These are phyloP conservation scores for Tolypocladium album DNA, from an alignment of 2,329 filamentous ascomycete species.

Conservation along the genomic window DNA sequence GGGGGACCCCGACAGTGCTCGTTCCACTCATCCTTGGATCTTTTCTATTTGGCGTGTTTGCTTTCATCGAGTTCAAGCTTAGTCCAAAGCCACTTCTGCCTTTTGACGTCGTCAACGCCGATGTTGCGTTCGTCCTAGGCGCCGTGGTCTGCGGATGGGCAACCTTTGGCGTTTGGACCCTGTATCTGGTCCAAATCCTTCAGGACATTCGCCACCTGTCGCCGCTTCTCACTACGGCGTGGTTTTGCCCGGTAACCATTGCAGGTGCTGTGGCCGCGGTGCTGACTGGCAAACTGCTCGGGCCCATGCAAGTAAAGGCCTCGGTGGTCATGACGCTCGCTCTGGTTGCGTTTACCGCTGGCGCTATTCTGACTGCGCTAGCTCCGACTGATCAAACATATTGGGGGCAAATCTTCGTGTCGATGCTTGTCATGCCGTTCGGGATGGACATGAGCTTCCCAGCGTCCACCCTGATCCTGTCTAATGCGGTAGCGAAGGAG, in stretches of 20 bases:
- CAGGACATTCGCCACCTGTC: constrained; percentile 28
- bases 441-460: constrained; percentile 61
- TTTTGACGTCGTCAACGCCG: constrained; percentile 32
- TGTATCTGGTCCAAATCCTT: constrained; percentile 40
- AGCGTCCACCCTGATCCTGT: constrained; percentile 48
- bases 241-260: constrained; percentile 32
- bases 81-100: constrained; percentile 46
- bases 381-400: constrained; percentile 46
- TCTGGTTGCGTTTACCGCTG: constrained; percentile 30
- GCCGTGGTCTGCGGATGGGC: constrained; percentile 44
- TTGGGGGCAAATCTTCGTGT: constrained; percentile 53
- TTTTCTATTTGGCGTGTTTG: constrained; percentile 42
- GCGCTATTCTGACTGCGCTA: constrained; percentile 31
- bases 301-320: constrained; percentile 22
- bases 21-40: constrained; percentile 46
- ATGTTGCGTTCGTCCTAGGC: constrained; percentile 43
- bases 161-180: constrained; percentile 42
- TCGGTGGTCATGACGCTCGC: constrained; percentile 31
- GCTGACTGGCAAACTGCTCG: constrained; percentile 29
- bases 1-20: constrained; percentile 45
- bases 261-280: constrained; percentile 33
- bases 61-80: constrained; percentile 40
- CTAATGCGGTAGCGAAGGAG: constrained; percentile 34
- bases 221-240: constrained; percentile 32
- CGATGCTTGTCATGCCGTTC: constrained; percentile 45